Evolutionary conservation across 768 basidiomycete genomes (phyloP).

Genomic region (Mycena capillaripes): DNA sequence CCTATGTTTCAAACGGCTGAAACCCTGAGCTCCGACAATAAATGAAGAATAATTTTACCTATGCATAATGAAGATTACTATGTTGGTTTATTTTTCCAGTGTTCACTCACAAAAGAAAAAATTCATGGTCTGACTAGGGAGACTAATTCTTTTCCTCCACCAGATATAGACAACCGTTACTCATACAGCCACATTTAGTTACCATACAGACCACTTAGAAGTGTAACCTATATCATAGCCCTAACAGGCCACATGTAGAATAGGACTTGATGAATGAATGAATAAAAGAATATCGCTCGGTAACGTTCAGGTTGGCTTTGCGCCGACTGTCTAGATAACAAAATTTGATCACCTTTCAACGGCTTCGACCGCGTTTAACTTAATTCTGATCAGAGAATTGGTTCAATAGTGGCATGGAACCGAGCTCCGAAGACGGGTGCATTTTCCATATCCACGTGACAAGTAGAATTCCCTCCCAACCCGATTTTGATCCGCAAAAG

Average conservation of each 20-base stretch:
- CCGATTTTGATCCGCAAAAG: too few species aligned
- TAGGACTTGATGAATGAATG: too few species aligned
- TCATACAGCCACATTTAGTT: too few species aligned
- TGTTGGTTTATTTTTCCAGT: too few species aligned
- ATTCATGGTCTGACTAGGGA: neutral
- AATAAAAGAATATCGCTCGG: neutral
- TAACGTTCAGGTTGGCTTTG: neutral
- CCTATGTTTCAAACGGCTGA: neutral
- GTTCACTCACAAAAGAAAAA: too few species aligned
- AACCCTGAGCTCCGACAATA: neutral
- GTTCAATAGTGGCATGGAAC: neutral
- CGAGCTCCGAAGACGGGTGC: neutral
- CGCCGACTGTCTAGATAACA: neutral
- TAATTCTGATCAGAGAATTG: neutral
- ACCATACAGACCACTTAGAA: too few species aligned
- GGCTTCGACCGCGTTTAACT: neutral
- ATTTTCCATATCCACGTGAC: neutral
- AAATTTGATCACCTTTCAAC: neutral
- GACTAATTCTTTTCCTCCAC: neutral
- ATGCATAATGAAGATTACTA: too few species aligned
- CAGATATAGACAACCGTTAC: too few species aligned
- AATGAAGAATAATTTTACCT: neutral
- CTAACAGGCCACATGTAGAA: too few species aligned
- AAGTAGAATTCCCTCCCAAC: neutral
- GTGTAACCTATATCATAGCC: too few species aligned